phyloP scores from a whole-genome alignment of 345 rosid genomes.

The Arabis hirsuta region DNA sequence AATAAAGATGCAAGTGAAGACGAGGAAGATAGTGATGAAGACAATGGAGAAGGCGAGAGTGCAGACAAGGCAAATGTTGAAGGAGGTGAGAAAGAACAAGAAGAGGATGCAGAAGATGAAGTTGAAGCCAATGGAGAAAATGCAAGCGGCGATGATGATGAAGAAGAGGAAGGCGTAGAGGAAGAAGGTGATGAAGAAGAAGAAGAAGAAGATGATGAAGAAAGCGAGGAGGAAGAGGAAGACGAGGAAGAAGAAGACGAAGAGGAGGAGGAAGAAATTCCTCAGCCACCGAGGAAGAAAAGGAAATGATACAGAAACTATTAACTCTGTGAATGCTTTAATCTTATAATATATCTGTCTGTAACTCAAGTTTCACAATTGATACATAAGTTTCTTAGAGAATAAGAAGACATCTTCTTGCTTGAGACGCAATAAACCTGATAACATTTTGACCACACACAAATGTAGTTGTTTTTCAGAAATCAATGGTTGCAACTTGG shows the following conservation, averaged over 20 bases:
- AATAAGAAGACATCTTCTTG: not conserved
- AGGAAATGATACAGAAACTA: not conserved
- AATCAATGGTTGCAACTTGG: constrained; percentile 25
- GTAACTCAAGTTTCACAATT: constrained; percentile 14
- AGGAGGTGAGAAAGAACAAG: not conserved
- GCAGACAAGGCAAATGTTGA: not conserved
- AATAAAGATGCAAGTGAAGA: constrained; percentile 20
- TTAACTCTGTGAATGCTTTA: not conserved
- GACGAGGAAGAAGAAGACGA: not conserved
- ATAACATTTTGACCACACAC: not conserved
- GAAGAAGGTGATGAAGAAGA: not conserved
- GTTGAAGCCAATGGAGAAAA: constrained; percentile 13
- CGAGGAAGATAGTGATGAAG: not conserved
- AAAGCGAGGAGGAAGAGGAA: not conserved
- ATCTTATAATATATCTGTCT: not conserved
- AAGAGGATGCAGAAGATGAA: constrained; percentile 11
- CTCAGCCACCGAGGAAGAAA: constrained; percentile 26
- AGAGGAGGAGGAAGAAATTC: constrained; percentile 8
- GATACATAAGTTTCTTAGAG: not conserved
- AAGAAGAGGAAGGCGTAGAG: not conserved
- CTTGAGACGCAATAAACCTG: constrained; percentile 6
- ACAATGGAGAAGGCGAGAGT: not conserved
- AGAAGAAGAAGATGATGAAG: not conserved
- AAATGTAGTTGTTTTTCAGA: not conserved
- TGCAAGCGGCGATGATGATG: constrained; percentile 3